Evolutionary conservation across 129 eudicot species (phyloP).

Genomic region (Flaveria linearis): DNA sequence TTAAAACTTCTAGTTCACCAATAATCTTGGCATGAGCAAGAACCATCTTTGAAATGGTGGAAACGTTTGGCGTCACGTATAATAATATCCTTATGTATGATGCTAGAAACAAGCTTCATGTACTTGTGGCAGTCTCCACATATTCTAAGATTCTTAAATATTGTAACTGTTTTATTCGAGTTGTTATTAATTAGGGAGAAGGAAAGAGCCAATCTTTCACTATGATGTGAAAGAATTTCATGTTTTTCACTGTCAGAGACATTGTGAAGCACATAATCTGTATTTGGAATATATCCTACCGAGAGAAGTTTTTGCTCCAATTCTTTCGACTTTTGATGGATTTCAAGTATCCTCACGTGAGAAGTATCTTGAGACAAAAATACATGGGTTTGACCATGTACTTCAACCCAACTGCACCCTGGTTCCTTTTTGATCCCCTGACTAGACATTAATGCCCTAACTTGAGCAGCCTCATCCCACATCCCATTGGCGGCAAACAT

Average conservation of each 20-base stretch:
- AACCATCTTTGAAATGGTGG: slow-evolving; percentile 39
- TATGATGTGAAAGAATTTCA: slow-evolving; percentile 39
- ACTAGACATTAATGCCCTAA: slow-evolving; percentile 40
- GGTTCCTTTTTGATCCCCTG: slow-evolving; percentile 49
- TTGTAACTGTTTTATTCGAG: slow-evolving; percentile 37
- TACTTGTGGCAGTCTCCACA: slow-evolving; percentile 49
- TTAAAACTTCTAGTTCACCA: slow-evolving; percentile 36
- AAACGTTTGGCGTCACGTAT: slow-evolving; percentile 45
- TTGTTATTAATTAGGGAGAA: slow-evolving; percentile 40
- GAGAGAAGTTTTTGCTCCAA: slow-evolving; percentile 20
- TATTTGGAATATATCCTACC: slow-evolving; percentile 41
- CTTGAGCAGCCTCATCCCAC: slow-evolving; percentile 43
- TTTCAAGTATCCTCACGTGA: slow-evolving; percentile 31
- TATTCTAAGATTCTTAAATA: slow-evolving; percentile 46
- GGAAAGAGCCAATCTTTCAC: slow-evolving; percentile 47
- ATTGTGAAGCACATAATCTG: slow-evolving; percentile 41
- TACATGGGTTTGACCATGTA: slow-evolving; percentile 36
- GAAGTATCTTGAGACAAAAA: slow-evolving; percentile 47
- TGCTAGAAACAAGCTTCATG: slow-evolving; percentile 40
- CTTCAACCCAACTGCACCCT: slow-evolving; percentile 51
- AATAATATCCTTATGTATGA: slow-evolving; percentile 34
- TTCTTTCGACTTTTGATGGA: slow-evolving; percentile 44
- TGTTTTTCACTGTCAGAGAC: slow-evolving; percentile 38
- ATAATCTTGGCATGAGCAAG: slow-evolving; percentile 48
- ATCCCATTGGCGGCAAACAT: slow-evolving; percentile 47